These are phyloP conservation scores for Pelargonium australe DNA, from an alignment of 441 rosid genomes.

Conservation along the genomic window DNA sequence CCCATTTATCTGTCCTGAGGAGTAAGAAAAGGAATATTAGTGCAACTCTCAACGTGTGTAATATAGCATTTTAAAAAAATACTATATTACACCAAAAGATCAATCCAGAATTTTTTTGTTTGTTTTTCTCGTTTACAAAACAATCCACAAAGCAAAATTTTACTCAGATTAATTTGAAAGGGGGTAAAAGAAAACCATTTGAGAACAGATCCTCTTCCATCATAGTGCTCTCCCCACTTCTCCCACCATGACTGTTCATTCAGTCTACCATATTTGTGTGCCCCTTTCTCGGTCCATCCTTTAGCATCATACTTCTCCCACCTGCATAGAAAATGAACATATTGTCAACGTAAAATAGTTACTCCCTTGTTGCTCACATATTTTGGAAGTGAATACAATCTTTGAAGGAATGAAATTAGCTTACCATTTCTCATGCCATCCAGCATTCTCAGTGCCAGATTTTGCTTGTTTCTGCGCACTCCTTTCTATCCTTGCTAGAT, in stretches of 20 bases:
- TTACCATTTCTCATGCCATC: conserved; percentile 99
- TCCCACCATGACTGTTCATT: conserved; percentile 99
- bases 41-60: conserved; percentile 1
- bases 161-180: conserved; percentile 10
- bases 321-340: conserved; percentile 40
- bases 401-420: conserved; percentile 20
- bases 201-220: conserved; percentile 93
- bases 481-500: conserved; percentile 92
- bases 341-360: background rate
- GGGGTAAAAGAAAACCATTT: conserved; percentile 59
- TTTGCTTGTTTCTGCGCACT: conserved; percentile 99
- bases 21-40: conserved; percentile 20
- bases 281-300: conserved; percentile 99
- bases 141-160: background rate
- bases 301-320: conserved; percentile 99
- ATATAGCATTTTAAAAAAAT: too few species aligned
- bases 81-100: background rate
- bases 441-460: conserved; percentile 91
- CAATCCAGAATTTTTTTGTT: background rate
- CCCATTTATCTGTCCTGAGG: conserved; percentile 99
- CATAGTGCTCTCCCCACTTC: conserved; percentile 99
- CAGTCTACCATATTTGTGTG: conserved; percentile 88
- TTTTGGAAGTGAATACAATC: conserved; percentile 11
- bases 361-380: background rate
- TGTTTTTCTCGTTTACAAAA: background rate